These are phyloP conservation scores for Amphichorda felina DNA, from an alignment of 2,329 filamentous ascomycete species.

Conservation along the genomic window DNA sequence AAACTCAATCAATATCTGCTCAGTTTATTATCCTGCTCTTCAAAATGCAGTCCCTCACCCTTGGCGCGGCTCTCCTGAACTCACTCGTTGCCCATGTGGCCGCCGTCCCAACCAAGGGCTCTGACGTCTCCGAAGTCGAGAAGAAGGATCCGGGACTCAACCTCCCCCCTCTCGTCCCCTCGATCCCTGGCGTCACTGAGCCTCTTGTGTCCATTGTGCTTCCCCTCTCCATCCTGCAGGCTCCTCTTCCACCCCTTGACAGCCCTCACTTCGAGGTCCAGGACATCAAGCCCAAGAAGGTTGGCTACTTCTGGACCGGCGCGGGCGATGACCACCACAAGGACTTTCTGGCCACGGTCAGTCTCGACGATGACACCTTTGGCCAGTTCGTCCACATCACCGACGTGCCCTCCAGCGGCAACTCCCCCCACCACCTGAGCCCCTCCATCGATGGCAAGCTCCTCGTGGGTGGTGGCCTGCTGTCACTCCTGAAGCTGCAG, in stretches of 20 bases:
- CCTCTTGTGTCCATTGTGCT: conserved; percentile 35
- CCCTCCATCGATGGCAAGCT: conserved; percentile 43
- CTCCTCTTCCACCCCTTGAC: conserved; percentile 45
- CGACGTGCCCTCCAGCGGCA: conserved; percentile 46
- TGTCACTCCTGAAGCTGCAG: conserved; percentile 47
- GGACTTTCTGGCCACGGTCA: conserved; percentile 46
- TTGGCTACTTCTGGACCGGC: conserved; percentile 53
- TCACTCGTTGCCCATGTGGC: conserved; percentile 8
- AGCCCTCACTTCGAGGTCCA: conserved; percentile 39
- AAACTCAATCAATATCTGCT: background rate
- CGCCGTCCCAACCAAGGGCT: conserved; percentile 5
- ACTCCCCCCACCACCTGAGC: conserved; percentile 48
- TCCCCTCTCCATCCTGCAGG: conserved; percentile 44
- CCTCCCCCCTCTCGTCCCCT: conserved; percentile 44
- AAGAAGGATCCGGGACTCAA: conserved; percentile 14
- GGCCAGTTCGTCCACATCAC: conserved; percentile 45
- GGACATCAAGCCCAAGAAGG: conserved; percentile 51
- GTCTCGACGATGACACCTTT: conserved; percentile 50
- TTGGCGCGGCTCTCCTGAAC: conserved; percentile 8
- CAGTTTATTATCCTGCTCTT: too few relatives aligned
- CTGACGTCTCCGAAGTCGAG: background rate
- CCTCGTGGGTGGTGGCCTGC: conserved; percentile 42
- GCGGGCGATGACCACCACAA: conserved; percentile 47
- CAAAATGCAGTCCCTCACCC: conserved; percentile 1
- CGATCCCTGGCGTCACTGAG: conserved; percentile 47